Base-by-base conservation (phyloP, 1,284 basidiomycete species). In the Leccinum pseudoinsigne region DNA sequence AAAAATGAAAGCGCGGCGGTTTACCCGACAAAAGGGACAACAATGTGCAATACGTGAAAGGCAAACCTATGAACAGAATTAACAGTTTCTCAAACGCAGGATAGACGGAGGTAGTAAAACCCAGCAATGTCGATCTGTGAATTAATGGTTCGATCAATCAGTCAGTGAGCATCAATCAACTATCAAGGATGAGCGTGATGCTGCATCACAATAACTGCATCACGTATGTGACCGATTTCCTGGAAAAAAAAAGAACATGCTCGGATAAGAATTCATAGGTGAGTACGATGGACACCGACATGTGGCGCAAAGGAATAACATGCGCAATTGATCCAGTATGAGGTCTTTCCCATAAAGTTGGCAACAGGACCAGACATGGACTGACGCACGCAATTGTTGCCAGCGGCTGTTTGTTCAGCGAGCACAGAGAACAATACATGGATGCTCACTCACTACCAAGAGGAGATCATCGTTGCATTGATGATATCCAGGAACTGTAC, bases 401-500 rank as follows among this genome's bases (percentile, higher is more conserved):
- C 70, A 40, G 7, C 3, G 38, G 23, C 56, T 5, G 1, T 26
- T 38, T 18, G 23, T 38, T 61, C 12, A 57, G 50, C n/a, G 21
- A n/a, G 18, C n/a, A 9, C 16, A 55, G 2, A 5, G 31, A 21
- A 14, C 1, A 16, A 50, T 6, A 6, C 26, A 9, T 16, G 38
- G 14, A 16, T 40, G 38, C 38, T 8, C 14, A 14, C 38, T 16
- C 1, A 16, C 14, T 40, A 40, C 38, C 38, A 40, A 40, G 38
- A 40, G 38, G 72, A 64, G 0, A 36, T 61, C 10, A 84, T 81
- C 79, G 86, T 79, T 0, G 66, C 58, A 63, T 86, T 86, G 57
- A 80, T 83, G 59, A 68, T 57, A 38, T 68, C 64, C 55, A 68
- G 18, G 50, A 31, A 50, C 2, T 9, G 5, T 58, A 66, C 66